Evolutionary conservation across 2,329 filamentous ascomycete species (phyloP).

Genomic region (Ophiostoma ips): DNA sequence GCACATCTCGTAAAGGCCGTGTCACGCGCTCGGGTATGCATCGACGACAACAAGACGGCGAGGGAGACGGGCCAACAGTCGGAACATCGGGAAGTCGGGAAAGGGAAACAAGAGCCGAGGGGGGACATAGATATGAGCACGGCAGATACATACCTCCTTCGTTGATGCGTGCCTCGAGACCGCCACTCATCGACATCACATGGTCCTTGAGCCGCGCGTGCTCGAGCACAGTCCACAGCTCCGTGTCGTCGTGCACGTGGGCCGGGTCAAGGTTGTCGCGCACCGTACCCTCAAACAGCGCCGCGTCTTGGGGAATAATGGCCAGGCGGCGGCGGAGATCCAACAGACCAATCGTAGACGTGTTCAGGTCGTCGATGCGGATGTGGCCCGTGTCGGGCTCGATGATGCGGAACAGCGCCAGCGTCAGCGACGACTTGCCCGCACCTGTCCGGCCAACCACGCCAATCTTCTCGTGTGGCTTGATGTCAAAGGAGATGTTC

Average conservation of each 20-base stretch:
- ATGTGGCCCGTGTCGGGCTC: slow-evolving; percentile 74
- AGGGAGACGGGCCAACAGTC: not conserved
- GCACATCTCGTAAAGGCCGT: not conserved
- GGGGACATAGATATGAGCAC: no score
- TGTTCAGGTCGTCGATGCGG: slow-evolving; percentile 79
- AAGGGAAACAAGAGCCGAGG: not conserved
- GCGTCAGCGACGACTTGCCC: slow-evolving; percentile 85
- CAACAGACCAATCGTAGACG: slow-evolving; percentile 75
- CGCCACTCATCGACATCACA: slow-evolving; percentile 71
- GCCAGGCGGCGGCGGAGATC: slow-evolving; percentile 81
- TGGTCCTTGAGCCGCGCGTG: slow-evolving; percentile 91
- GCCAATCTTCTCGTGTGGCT: slow-evolving; percentile 93
- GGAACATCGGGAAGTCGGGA: not conserved
- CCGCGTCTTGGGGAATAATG: slow-evolving; percentile 96
- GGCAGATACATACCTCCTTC: slow-evolving; percentile 65
- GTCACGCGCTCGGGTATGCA: not conserved
- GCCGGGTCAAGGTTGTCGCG: slow-evolving; percentile 92
- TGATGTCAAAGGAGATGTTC: slow-evolving; percentile 83
- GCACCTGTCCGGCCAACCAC: slow-evolving; percentile 93
- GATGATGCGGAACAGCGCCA: slow-evolving; percentile 90
- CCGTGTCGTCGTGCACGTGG: slow-evolving; percentile 90
- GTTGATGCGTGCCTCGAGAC: slow-evolving; percentile 77
- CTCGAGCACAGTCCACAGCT: slow-evolving; percentile 87
- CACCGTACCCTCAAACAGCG: slow-evolving; percentile 60
- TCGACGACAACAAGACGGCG: not conserved